Percentiles rank a stretch among this genome's conserved stretches.
phyloP scores from a whole-genome alignment of 495 filamentous ascomycete genomes.

The Hypomontagnella monticulosa region DNA sequence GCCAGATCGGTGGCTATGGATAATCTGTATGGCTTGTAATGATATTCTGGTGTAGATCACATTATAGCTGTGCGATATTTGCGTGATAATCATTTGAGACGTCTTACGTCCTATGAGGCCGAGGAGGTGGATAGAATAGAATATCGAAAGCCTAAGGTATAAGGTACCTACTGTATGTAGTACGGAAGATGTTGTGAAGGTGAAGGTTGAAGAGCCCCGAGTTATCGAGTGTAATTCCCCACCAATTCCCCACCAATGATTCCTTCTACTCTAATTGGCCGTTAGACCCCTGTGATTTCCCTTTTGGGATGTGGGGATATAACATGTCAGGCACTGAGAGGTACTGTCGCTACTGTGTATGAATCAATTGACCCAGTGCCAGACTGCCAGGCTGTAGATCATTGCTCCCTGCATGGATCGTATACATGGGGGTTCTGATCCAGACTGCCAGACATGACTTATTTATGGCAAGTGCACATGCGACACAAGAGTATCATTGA shows the following conservation, averaged over 20 bases:
- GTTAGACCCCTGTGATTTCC: conserved; percentile 20
- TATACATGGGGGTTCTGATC: too few relatives aligned
- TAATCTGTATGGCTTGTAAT: neutral
- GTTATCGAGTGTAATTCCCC: neutral
- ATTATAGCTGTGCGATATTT: neutral
- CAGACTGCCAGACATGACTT: too few relatives aligned
- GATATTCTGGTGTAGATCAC: neutral
- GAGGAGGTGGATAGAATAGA: too few relatives aligned
- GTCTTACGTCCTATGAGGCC: neutral
- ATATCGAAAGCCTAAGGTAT: too few relatives aligned
- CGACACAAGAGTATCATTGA: too few relatives aligned
- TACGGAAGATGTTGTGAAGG: neutral
- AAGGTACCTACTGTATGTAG: neutral
- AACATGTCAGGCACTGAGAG: too few relatives aligned
- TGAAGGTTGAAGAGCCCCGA: neutral
- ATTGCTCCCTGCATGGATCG: too few relatives aligned
- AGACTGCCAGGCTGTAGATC: too few relatives aligned
- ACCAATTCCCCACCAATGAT: neutral
- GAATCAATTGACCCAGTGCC: too few relatives aligned
- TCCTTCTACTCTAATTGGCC: conserved; percentile 13
- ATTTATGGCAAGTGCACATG: too few relatives aligned
- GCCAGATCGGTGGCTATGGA: neutral
- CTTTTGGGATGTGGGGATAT: conserved; percentile 12
- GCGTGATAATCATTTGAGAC: neutral
- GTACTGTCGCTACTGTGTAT: too few relatives aligned